Percentiles rank a stretch among this genome's conserved stretches.
Conservation (phyloP, 192 early-diverging fungal genomes). For the Mortierella antarctica region DNA sequence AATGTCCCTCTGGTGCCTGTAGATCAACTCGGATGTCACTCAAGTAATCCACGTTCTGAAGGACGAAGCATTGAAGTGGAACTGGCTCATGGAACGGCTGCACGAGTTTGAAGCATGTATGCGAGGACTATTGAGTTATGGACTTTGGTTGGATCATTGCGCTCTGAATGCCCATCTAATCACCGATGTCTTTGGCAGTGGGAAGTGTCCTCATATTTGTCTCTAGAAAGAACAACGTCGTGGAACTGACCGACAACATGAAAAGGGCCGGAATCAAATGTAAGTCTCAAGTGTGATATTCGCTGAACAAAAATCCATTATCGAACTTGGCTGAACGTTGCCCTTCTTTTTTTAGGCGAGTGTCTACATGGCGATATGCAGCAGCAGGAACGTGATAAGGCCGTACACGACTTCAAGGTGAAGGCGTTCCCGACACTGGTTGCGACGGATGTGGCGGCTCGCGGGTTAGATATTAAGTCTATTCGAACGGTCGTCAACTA, state of each 20-base stretch:
- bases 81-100: conserved; percentile 75
- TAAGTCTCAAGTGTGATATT: conserved; percentile 38
- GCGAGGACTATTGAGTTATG: too few relatives aligned
- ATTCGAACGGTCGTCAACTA: conserved; percentile 84
- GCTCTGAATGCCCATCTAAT: background rate
- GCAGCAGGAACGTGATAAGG: conserved; percentile 80
- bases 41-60: conserved; percentile 71
- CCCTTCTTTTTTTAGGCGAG: conserved; percentile 29
- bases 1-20: background rate
- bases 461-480: conserved; percentile 84
- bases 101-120: conserved; percentile 63
- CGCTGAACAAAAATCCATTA: background rate
- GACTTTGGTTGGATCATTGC: too few relatives aligned
- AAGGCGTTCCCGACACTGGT: conserved; percentile 70
- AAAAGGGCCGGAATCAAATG: conserved; percentile 66
- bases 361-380: conserved; percentile 83
- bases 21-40: conserved; percentile 80
- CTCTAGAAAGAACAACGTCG: conserved; percentile 76
- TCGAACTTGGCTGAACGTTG: background rate
- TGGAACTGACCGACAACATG: conserved; percentile 74
- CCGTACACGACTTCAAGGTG: conserved; percentile 74
- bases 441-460: conserved; percentile 76
- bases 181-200: conserved; percentile 25
- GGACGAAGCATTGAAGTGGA: conserved; percentile 79
- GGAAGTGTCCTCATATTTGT: conserved; percentile 86